phyloP scores from a whole-genome alignment of 129 eudicot species.

The Lonicera japonica region DNA sequence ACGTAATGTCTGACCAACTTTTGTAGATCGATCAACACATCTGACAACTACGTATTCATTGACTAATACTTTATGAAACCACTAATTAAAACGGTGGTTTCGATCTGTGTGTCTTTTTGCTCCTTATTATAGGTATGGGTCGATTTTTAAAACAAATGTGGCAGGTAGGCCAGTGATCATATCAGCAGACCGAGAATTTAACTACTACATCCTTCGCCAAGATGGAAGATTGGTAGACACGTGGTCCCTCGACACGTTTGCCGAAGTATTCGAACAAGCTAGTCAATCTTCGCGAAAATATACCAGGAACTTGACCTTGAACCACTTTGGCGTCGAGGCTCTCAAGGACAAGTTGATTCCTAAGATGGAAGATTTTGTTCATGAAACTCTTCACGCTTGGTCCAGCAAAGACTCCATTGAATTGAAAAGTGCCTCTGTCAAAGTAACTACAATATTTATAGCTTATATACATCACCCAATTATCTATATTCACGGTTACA shows the following conservation, averaged over 20 bases:
- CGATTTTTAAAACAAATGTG: slow-evolving; percentile 43
- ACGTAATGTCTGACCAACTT: neutral
- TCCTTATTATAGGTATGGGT: slow-evolving; percentile 35
- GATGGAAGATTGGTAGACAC: slow-evolving; percentile 47
- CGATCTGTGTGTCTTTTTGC: neutral
- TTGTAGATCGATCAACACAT: too few relatives aligned
- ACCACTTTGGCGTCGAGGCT: slow-evolving; percentile 46
- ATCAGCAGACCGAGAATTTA: slow-evolving; percentile 48
- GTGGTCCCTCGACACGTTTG: slow-evolving; percentile 58
- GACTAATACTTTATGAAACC: neutral
- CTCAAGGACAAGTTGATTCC: slow-evolving; percentile 37
- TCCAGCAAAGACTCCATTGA: slow-evolving; percentile 42
- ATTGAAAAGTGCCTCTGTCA: slow-evolving; percentile 40
- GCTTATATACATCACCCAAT: neutral
- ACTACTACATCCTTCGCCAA: slow-evolving; percentile 44
- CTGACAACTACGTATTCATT: too few relatives aligned
- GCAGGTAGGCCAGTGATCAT: slow-evolving; percentile 50
- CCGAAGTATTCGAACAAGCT: slow-evolving; percentile 49
- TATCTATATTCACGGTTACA: neutral
- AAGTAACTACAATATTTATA: slow-evolving; percentile 15
- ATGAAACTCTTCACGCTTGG: slow-evolving; percentile 33
- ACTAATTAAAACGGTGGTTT: too few relatives aligned
- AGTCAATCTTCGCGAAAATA: slow-evolving; percentile 35
- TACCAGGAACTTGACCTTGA: slow-evolving; percentile 40
- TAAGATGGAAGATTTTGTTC: slow-evolving; percentile 32